Base-by-base conservation (phyloP, 306 rosid genomes). In the Urtica urens region DNA sequence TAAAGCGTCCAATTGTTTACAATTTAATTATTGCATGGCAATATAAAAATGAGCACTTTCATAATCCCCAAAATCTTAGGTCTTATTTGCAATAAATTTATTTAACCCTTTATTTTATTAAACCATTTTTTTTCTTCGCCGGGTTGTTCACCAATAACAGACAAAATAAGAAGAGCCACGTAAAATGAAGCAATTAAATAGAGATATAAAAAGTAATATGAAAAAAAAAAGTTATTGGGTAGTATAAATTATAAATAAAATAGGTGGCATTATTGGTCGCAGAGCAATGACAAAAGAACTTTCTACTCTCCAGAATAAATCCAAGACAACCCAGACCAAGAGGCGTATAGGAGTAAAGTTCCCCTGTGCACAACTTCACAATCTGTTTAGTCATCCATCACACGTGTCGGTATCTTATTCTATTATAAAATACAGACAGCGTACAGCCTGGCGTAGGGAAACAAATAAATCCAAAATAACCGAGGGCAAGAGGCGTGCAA, bases 201-300 rank as follows among this genome's bases (percentile, higher is more conserved):
- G n/a, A 12, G 5, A 2, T 41, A 17, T 10, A 16, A 1, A 0
- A 14, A 1, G 1, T 1, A 7, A 1, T 12, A 8, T 23, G 15
- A 23, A 46, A 9, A 23, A 22, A 46, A 22, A 22, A 46, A 13
- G 14, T 3, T 7, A 22, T 22, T n/a, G n/a, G n/a, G n/a, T n/a
- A n/a, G n/a, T n/a, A n/a, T n/a, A n/a, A n/a, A n/a, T n/a, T n/a
- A n/a, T n/a, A n/a, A n/a, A n/a, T n/a, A 22, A 22, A 46, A 46
- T n/a, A n/a, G 1, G 52, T 6, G n/a, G 52, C 34, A 47, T 47
- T 47, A 47, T 47, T 47, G 52, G 34, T 23, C 35, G 5, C 21
- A 47, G 52, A 25, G 52, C 27, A 20, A 47, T n/a, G 24, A 7
- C 30, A 46, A 23, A 22, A 46, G 51, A 46, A 23, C 30, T 24